phyloP scores from a whole-genome alignment of 768 basidiomycete species.

The Fomitopsis pulvina region DNA sequence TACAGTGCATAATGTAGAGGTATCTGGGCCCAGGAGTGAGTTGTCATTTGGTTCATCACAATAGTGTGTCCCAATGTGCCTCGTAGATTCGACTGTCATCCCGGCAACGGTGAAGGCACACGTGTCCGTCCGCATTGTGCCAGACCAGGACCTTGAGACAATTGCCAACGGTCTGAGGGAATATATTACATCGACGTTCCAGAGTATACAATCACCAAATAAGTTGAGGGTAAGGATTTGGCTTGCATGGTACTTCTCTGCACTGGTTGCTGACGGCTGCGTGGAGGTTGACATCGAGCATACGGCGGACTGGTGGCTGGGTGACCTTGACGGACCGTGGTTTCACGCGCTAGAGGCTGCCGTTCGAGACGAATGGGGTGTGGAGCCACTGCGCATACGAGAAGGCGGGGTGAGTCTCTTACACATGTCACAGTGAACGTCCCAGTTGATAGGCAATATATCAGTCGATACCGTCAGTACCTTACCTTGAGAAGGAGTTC shows the following conservation, averaged over 20 bases:
- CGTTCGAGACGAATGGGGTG: constrained; percentile 82
- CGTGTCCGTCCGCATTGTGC: constrained; percentile 88
- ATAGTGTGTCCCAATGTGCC: neutral
- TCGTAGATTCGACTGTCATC: constrained; percentile 78
- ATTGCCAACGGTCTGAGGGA: constrained; percentile 56
- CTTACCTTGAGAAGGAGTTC: constrained; percentile 90
- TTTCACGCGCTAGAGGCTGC: constrained; percentile 82
- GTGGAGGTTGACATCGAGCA: constrained; percentile 81
- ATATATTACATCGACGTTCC: constrained; percentile 56
- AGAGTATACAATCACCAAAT: constrained; percentile 59
- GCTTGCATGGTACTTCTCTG: neutral
- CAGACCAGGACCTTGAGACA: constrained; percentile 77
- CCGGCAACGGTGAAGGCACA: constrained; percentile 79
- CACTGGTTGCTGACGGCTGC: neutral
- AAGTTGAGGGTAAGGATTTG: constrained; percentile 47
- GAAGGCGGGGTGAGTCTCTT: constrained; percentile 77
- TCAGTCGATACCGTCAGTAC: constrained; percentile 91
- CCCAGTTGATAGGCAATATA: neutral
- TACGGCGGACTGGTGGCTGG: constrained; percentile 95
- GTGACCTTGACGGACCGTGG: constrained; percentile 77
- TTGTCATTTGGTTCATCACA: constrained; percentile 2
- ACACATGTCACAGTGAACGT: neutral
- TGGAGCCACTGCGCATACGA: constrained; percentile 78
- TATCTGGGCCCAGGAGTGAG: constrained; percentile 76
- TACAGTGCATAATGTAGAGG: constrained; percentile 79